These are phyloP conservation scores for Suhomyces sp. DNA, from an alignment of 805 yeast genomes.

Conservation along the genomic window DNA sequence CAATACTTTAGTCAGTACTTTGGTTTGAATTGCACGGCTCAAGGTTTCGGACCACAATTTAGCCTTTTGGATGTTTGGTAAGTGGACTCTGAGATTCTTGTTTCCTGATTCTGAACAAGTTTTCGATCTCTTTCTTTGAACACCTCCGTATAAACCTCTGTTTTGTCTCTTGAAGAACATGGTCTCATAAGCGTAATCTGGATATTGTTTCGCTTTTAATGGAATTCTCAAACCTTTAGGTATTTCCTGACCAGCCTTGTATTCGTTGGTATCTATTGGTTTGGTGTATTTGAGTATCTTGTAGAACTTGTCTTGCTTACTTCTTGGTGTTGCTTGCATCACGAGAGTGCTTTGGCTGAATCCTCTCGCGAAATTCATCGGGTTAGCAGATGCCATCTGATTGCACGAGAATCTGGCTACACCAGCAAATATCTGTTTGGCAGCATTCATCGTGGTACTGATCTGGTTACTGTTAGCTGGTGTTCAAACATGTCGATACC, in stretches of 20 bases:
- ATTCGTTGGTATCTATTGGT: constrained; percentile 34
- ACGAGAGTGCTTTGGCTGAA: not conserved
- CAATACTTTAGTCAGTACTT: constrained; percentile 75
- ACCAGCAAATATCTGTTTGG: constrained; percentile 1
- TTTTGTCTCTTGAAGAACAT: constrained; percentile 77
- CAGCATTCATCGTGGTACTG: not conserved
- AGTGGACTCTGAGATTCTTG: constrained; percentile 69
- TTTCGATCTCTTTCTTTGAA: constrained; percentile 73
- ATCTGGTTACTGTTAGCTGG: not conserved
- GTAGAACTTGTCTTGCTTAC: constrained; percentile 33
- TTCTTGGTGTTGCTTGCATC: constrained; percentile 4
- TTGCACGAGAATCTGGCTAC: not conserved
- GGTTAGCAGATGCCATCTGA: not conserved
- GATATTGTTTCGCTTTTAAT: constrained; percentile 18
- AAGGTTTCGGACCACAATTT: constrained; percentile 83
- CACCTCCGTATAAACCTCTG: constrained; percentile 88
- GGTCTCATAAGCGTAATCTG: constrained; percentile 63
- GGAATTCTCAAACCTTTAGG: constrained; percentile 27
- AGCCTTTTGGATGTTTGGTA: constrained; percentile 76
- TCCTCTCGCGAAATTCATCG: not conserved
- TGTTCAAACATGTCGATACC: not conserved
- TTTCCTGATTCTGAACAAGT: constrained; percentile 74
- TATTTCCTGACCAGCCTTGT: constrained; percentile 36
- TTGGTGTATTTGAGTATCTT: constrained; percentile 40
- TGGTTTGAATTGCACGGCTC: constrained; percentile 51